Base-by-base conservation (phyloP, 192 early-diverging fungal species). In the Podila horticola region DNA sequence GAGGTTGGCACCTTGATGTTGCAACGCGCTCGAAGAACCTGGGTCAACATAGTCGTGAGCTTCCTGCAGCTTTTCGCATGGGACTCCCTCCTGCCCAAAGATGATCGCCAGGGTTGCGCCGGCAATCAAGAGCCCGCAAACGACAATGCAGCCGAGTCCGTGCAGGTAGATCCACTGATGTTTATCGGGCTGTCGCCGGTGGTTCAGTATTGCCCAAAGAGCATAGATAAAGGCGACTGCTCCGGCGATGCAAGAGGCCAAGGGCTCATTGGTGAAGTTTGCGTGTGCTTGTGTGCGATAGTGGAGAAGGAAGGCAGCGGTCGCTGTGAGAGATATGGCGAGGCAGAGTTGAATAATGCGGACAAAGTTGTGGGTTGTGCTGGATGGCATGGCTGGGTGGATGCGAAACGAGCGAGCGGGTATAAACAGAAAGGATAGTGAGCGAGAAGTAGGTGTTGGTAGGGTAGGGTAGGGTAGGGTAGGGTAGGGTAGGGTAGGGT, bases 251-350 rank as follows among this genome's bases (percentile, higher is more conserved):
- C 69, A 71, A 7, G 69, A 67, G 36, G 49, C 65, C 1, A 79
- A 60, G 22, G 76, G 76, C 22, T 79, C 76, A 36, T 72, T 64
- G 7, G 70, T 72, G 31, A 79, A 79, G 61, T 79, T 72, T 50
- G 76, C 24, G 31, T 72, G 70, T 34, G 65, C 45, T 9, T 57
- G 15, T 15, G 65, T 67, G 45, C 75, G 52, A 34, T 79, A 79
- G 51, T 62, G 59, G 22, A 79, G 75, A 34, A 79, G 69, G 30
- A 79, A 72, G 19, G 69, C 64, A 3, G 75, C 69, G 3, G 69
- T 67, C 22, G 66, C 36, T n/a, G 71, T 45, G 33, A 79, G 36
- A 1, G 69, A 62, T 51, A 63, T 72, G 17, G 75, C 41, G 58
- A 79, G 22, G 3, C 22, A 38, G 26, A 79, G 65, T 41, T 79